Evolutionary conservation across 148 eudicot genomes (phyloP).

Genomic region (Amaranthus palmeri): DNA sequence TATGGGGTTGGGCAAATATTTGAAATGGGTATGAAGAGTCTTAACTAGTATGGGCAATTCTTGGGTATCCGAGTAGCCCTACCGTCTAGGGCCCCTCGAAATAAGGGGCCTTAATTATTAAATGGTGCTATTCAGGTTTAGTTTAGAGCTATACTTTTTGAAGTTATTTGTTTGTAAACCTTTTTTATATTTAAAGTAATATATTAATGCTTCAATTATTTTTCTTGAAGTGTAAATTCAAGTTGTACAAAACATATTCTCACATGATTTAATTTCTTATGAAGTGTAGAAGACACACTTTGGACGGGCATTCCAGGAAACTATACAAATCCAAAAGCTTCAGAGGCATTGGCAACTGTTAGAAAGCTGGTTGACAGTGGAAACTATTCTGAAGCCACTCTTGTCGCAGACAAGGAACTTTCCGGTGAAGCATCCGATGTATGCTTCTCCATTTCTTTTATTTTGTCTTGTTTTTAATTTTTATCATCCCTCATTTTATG

Average conservation of each 20-base stretch:
- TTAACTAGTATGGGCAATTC: too few relatives aligned
- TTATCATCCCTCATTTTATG: neutral
- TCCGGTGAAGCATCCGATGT: slow-evolving; percentile 54
- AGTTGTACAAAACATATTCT: neutral
- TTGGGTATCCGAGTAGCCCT: too few relatives aligned
- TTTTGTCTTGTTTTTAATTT: neutral
- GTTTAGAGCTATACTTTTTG: too few relatives aligned
- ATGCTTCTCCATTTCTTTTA: slow-evolving; percentile 24
- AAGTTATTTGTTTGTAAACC: too few relatives aligned
- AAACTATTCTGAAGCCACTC: slow-evolving; percentile 63
- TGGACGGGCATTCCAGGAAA: slow-evolving; percentile 82
- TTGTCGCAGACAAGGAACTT: slow-evolving; percentile 45
- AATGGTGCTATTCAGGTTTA: too few relatives aligned
- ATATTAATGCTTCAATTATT: too few relatives aligned
- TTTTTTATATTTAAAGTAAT: too few relatives aligned
- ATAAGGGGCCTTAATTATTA: too few relatives aligned
- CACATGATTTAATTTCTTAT: neutral
- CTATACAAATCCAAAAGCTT: slow-evolving; percentile 60
- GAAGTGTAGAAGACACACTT: slow-evolving; percentile 68
- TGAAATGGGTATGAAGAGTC: too few relatives aligned
- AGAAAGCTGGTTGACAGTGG: slow-evolving; percentile 69
- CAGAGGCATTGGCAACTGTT: slow-evolving; percentile 45
- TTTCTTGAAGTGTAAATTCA: too few relatives aligned
- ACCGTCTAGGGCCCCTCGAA: too few relatives aligned
- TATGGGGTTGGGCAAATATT: too few relatives aligned